Base-by-base conservation (phyloP, 1,284 basidiomycete genomes). In the Macrocystidia cucumis region DNA sequence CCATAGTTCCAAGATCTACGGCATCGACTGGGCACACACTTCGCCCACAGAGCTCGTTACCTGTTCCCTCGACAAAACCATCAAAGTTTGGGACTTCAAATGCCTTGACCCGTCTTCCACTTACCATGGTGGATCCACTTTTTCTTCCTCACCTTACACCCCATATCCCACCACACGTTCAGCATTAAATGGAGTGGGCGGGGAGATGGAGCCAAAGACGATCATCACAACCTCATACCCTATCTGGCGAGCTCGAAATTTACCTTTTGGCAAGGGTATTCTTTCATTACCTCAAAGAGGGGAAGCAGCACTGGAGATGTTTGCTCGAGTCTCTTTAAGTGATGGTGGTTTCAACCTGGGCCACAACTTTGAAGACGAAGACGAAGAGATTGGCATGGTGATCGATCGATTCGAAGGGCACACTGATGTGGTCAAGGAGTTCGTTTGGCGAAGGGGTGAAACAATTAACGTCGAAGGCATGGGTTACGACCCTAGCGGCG, bases 351-450 rank as follows among this genome's bases (percentile, higher is more conserved):
- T n/a, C n/a, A n/a, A n/a, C n/a, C n/a, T n/a, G n/a, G n/a, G n/a
- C n/a, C 61, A 72, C 16, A 50, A 44, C 11, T 28, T 38, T 13
- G 19, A 45, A 2, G 41, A 19, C 6, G 14, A 23, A 12, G 39
- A 30, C 5, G 64, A 62, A 9, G 56, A 71, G 30, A 57, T 63
- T 2, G 60, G 62, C 26, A 54, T 52, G 5, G 79, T 84, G 1
- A 76, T 91, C 5, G 77, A 86, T 40, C 65, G 70, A 2, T 97
- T 96, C 46, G 85, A 87, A 44, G 93, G 92, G 0, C 91, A 96
- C 55, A 74, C 77, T 0, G 92, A 96, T 49, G 88, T 92, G 3
- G 95, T 98, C 23, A 97, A 97, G 50, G 95, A 99, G 60, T 99
- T 96, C 51, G 92, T 99, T 1, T 98, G 96, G 92, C 68, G 96